Conservation (phyloP, 2,329 filamentous ascomycete genomes). For the Moelleriella libera region DNA sequence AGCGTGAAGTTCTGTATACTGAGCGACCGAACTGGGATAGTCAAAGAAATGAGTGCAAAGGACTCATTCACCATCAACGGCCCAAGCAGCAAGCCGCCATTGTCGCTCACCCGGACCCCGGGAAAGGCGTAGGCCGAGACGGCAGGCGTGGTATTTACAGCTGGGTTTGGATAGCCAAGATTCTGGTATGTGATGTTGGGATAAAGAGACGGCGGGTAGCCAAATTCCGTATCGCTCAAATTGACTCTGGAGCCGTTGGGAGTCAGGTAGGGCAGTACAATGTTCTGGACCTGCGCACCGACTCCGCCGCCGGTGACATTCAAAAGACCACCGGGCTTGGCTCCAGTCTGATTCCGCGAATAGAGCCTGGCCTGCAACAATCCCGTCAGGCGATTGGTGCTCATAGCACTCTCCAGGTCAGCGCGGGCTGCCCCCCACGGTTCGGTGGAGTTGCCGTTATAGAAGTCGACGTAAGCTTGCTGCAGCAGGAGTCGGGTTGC, state of each 20-base stretch:
- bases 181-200: constrained; percentile 60
- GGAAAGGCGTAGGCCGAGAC: constrained; percentile 34
- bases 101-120: constrained; percentile 32
- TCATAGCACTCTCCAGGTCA: constrained; percentile 62
- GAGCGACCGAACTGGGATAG: constrained; percentile 58
- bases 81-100: constrained; percentile 56
- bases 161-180: constrained; percentile 24
- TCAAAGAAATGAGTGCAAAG: constrained; percentile 67
- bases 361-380: constrained; percentile 64
- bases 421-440: constrained; percentile 47
- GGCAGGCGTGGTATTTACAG: constrained; percentile 24
- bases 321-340: constrained; percentile 36
- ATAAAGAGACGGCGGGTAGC: constrained; percentile 60
- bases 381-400: constrained; percentile 38
- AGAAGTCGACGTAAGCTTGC: constrained; percentile 34
- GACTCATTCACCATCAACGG: constrained; percentile 59
- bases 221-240: constrained; percentile 47
- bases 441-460: constrained; percentile 32
- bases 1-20: constrained; percentile 46
- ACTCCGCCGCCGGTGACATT: constrained; percentile 43
- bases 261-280: constrained; percentile 42
- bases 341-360: constrained; percentile 49
- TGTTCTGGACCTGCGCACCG: constrained; percentile 26
- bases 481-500: constrained; percentile 52
- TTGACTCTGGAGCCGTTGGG: constrained; percentile 42